Base-by-base conservation (phyloP, 192 early-diverging fungal genomes). In the Linnemannia hyalina region DNA sequence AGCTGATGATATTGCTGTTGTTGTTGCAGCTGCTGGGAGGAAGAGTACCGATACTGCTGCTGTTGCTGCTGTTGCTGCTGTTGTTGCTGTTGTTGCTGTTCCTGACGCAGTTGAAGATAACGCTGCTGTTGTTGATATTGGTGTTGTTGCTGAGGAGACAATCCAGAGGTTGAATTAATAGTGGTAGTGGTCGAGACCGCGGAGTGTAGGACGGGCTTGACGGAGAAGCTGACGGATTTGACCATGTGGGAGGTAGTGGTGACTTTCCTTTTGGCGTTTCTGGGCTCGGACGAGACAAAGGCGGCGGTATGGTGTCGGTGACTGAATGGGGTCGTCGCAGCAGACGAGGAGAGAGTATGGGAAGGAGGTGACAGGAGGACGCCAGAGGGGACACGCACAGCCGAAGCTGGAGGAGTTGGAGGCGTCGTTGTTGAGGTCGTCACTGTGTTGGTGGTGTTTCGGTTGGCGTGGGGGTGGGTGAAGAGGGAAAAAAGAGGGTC, bases 371-470 rank as follows among this genome's bases (percentile, higher is more conserved):
- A 57, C 22, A 26, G n/a, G 23, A 57, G 60, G 60, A 65, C 60
- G 60, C 60, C 60, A 65, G 60, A 65, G 29, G 60, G 60, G 60
- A 65, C 60, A 65, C 60, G 60, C 60, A 65, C 60, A 65, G 60
- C 60, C 60, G 60, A 65, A 65, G 60, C 60, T 65, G 60, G 60
- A 65, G 60, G 60, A 65, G 60, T 65, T 65, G 60, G 26, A 65
- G 60, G 60, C 60, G 60, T 35, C 60, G 60, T 65, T 65, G 60
- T 65, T 65, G 60, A 65, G 60, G 60, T 65, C 60, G 60, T 65
- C 60, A 65, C 60, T 65, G 60, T 65, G 60, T 65, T 65, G 29
- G 60, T 65, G 26, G 60, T 65, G 60, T 65, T 65, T 65, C 60
- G 60, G 60, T 32, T 52, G 18, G 49, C 18, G 29, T 11, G 60